Conservation (phyloP, 306 rosid genomes). For the Prinsepia uniflora region DNA sequence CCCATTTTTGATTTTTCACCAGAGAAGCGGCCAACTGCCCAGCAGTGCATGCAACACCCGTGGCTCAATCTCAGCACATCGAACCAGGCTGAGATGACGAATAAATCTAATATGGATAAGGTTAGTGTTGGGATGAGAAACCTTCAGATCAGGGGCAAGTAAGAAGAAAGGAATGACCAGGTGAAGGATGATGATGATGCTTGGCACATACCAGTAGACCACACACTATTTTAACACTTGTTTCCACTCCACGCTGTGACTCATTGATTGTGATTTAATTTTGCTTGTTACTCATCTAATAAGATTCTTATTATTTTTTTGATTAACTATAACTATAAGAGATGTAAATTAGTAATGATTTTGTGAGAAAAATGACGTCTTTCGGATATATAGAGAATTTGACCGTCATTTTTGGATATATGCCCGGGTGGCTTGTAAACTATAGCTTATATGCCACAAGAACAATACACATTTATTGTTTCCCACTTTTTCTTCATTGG, state of each 20-base stretch:
- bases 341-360: slow-evolving; percentile 60
- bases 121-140: slow-evolving; percentile 68
- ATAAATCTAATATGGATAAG: slow-evolving; percentile 44
- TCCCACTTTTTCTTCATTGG: background rate
- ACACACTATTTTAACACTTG: background rate
- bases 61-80: slow-evolving; percentile 52
- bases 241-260: background rate
- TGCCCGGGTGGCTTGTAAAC: slow-evolving; percentile 19
- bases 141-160: slow-evolving; percentile 68
- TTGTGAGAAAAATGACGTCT: slow-evolving; percentile 35
- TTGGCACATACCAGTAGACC: slow-evolving; percentile 8
- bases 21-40: slow-evolving; percentile 92
- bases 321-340: slow-evolving; percentile 31
- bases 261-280: slow-evolving; percentile 34
- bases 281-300: slow-evolving; percentile 35
- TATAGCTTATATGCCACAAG: background rate
- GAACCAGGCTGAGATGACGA: slow-evolving; percentile 38
- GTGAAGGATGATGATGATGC: slow-evolving; percentile 13
- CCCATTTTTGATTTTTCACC: slow-evolving; percentile 74
- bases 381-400: slow-evolving; percentile 32
- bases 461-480: slow-evolving; percentile 8
- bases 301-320: slow-evolving; percentile 36
- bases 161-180: slow-evolving; percentile 35
- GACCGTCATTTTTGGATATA: slow-evolving; percentile 24
- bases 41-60: slow-evolving; percentile 75